phyloP scores from a whole-genome alignment of 331 rosid genomes.

The Spiraea crenata region DNA sequence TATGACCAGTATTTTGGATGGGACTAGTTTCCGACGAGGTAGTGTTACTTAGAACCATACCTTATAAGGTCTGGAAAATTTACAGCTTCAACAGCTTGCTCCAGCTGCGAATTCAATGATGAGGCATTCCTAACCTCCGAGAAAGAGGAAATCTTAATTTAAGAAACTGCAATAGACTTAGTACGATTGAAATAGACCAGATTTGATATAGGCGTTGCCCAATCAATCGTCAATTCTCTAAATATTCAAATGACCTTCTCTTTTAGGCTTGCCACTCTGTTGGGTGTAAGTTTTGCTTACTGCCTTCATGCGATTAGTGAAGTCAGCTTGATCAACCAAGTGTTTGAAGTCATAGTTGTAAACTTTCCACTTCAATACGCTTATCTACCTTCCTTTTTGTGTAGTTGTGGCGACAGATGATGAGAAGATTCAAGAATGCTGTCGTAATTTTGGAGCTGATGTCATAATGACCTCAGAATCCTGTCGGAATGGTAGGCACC shows the following conservation, averaged over 20 bases:
- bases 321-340: background rate
- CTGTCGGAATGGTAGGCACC: slow-evolving; percentile 67
- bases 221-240: background rate
- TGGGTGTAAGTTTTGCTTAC: background rate
- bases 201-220: background rate
- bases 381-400: slow-evolving; percentile 18
- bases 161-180: background rate
- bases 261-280: background rate
- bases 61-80: background rate
- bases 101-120: background rate
- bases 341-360: background rate
- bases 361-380: background rate
- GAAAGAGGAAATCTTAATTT: background rate
- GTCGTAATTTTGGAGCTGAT: slow-evolving; percentile 83
- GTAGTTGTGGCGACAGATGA: slow-evolving; percentile 98
- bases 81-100: background rate
- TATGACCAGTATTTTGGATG: too few relatives aligned
- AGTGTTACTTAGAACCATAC: too few relatives aligned
- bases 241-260: background rate
- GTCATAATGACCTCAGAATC: slow-evolving; percentile 94
- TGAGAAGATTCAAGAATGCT: slow-evolving; percentile 81
- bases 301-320: background rate
- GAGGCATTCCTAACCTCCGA: background rate
- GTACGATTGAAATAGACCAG: background rate
- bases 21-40: too few relatives aligned